Percentiles rank a stretch among this genome's conserved stretches.
Evolutionary conservation across 805 yeast species (phyloP).

Genomic region (Metschnikowia reukaufii): DNA sequence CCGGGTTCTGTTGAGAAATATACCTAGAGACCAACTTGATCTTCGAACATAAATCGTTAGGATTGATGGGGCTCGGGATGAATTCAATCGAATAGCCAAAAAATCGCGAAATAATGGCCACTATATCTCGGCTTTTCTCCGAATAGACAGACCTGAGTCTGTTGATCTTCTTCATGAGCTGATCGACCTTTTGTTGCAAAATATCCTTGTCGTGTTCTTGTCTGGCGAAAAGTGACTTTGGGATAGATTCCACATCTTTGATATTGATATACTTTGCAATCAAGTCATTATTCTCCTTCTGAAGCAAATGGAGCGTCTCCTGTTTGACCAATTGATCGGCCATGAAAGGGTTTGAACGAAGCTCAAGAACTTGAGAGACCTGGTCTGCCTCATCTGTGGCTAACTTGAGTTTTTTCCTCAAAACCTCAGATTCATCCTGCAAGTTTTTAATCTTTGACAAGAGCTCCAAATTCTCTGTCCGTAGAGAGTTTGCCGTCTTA

Average conservation of each 20-base stretch:
- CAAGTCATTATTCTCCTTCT: conserved; percentile 60
- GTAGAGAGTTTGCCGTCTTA: conserved; percentile 30
- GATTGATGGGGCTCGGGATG: conserved; percentile 43
- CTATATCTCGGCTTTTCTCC: conserved; percentile 67
- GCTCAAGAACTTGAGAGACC: conserved; percentile 50
- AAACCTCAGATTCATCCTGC: conserved; percentile 33
- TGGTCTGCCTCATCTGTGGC: conserved; percentile 21
- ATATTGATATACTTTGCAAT: conserved; percentile 28
- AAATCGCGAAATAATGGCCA: conserved; percentile 62
- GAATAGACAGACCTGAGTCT: conserved; percentile 60
- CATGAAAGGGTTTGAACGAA: conserved; percentile 63
- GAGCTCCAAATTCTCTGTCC: conserved; percentile 42
- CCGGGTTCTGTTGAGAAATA: conserved; percentile 22
- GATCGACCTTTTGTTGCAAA: conserved; percentile 48
- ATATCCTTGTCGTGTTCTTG: conserved; percentile 52
- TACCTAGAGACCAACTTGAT: conserved; percentile 54
- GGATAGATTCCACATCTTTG: conserved; percentile 40
- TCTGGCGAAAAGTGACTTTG: conserved; percentile 63
- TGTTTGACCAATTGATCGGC: conserved; percentile 62
- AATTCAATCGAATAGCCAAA: conserved; percentile 77
- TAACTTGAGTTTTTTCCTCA: conserved; percentile 38
- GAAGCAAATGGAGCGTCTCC: conserved; percentile 49
- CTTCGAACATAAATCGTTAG: conserved; percentile 49
- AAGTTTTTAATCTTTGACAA: conserved; percentile 36
- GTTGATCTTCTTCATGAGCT: conserved; percentile 49